phyloP scores from a whole-genome alignment of 495 filamentous ascomycete genomes.

The Xylaria scruposa region DNA sequence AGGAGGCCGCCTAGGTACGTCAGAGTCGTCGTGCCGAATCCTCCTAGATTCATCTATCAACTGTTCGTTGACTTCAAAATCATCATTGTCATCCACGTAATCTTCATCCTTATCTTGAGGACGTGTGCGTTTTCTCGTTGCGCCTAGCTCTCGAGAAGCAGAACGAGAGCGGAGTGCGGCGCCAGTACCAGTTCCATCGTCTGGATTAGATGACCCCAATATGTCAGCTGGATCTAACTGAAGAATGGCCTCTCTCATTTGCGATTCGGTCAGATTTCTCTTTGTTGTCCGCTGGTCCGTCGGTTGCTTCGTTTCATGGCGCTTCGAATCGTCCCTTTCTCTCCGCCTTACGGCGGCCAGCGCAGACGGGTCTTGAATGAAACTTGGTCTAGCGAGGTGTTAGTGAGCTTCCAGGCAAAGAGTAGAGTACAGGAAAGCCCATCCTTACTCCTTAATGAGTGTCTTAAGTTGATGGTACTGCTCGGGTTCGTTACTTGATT shows the following conservation, averaged over 20 bases:
- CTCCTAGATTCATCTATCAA: constrained; percentile 28
- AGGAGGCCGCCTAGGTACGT: constrained; percentile 6
- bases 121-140: constrained; percentile 23
- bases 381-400: constrained; percentile 32
- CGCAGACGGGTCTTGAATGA: constrained; percentile 31
- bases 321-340: constrained; percentile 20
- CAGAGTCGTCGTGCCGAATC: constrained; percentile 10
- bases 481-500: constrained; percentile 4
- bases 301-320: background rate
- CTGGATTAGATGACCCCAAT: constrained; percentile 11
- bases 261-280: constrained; percentile 17
- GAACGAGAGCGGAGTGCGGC: constrained; percentile 3
- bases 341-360: constrained; percentile 37
- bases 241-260: constrained; percentile 35
- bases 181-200: background rate
- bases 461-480: constrained; percentile 23
- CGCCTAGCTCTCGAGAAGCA: constrained; percentile 5
- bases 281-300: constrained; percentile 21
- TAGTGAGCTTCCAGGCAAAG: constrained; percentile 17
- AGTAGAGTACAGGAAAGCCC: background rate
- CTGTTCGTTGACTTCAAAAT: constrained; percentile 41
- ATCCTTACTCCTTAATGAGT: constrained; percentile 16
- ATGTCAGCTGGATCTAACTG: constrained; percentile 29
- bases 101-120: constrained; percentile 20
- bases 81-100: constrained; percentile 27